A percentile compares a stretch with the other conserved stretches of the same genome.
These are phyloP conservation scores for Candida sp. DNA, from an alignment of 1,139 yeast genomes.

Conservation along the genomic window DNA sequence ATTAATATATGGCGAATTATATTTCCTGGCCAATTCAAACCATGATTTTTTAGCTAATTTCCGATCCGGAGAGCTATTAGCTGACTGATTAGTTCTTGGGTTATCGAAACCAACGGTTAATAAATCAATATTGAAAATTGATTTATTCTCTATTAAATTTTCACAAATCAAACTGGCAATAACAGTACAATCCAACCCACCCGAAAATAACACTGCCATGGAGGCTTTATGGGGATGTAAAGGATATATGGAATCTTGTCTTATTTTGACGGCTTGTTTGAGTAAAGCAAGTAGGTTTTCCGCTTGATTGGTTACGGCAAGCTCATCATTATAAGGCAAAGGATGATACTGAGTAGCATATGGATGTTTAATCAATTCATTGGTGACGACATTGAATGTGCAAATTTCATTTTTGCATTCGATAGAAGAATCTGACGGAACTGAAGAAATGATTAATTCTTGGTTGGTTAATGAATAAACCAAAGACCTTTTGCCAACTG, in stretches of 20 bases:
- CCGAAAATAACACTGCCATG: conserved; percentile 78
- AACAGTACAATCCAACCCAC: conserved; percentile 91
- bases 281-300: conserved; percentile 12
- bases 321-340: neutral
- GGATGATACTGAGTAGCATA: neutral
- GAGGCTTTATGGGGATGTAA: conserved; percentile 20
- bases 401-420: conserved; percentile 60
- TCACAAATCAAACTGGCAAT: conserved; percentile 50
- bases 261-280: conserved; percentile 37
- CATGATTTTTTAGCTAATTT: conserved; percentile 64
- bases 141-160: conserved; percentile 11
- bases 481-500: conserved; percentile 77
- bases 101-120: conserved; percentile 94
- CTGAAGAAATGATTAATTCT: conserved; percentile 47
- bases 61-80: conserved; percentile 79
- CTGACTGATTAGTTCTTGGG: conserved; percentile 67
- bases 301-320: neutral
- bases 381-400: conserved; percentile 24
- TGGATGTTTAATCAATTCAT: conserved; percentile 6
- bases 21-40: conserved; percentile 41
- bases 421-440: conserved; percentile 23
- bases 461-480: conserved; percentile 30
- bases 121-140: conserved; percentile 47
- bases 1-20: conserved; percentile 21
- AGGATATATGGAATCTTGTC: conserved; percentile 63